Conservation (phyloP, 208 protist species). For the Porcisia deanei region DNA sequence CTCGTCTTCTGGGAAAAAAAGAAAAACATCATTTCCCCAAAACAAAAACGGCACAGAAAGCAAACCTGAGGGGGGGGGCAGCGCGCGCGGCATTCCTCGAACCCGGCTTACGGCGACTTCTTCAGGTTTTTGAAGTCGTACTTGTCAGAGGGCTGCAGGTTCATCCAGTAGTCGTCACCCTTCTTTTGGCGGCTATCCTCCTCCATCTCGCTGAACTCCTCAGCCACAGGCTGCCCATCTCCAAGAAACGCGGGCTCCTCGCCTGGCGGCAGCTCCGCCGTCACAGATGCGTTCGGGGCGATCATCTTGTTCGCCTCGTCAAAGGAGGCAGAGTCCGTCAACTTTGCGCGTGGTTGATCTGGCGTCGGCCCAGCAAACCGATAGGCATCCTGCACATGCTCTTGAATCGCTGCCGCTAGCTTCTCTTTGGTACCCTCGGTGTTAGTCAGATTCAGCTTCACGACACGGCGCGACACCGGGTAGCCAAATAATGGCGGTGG, state of each 20-base stretch:
- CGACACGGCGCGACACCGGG: constrained; percentile 86
- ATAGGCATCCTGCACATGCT: constrained; percentile 93
- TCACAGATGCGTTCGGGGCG: constrained; percentile 77
- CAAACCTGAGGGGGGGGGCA: not conserved
- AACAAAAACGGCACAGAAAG: not conserved
- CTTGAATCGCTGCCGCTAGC: constrained; percentile 90
- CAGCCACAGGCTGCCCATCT: constrained; percentile 33
- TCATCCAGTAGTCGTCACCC: constrained; percentile 94
- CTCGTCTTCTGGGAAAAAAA: not conserved
- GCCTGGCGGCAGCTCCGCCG: constrained; percentile 38
- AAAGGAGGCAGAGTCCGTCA: constrained; percentile 83
- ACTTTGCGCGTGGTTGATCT: constrained; percentile 78
- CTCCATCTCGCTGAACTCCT: constrained; percentile 81
- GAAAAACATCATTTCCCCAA: not conserved
- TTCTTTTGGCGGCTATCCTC: constrained; percentile 86
- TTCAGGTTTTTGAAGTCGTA: constrained; percentile 92
- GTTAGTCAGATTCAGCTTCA: constrained; percentile 93
- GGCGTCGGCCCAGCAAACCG: constrained; percentile 85
- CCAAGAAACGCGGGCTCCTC: constrained; percentile 47
- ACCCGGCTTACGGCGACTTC: constrained; percentile 69
- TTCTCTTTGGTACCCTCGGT: constrained; percentile 88
- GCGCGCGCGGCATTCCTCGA: not conserved
- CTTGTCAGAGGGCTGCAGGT: constrained; percentile 85
- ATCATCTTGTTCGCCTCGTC: constrained; percentile 93
- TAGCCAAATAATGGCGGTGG: constrained; percentile 91